phyloP scores from a whole-genome alignment of 768 basidiomycete genomes.

The Auriscalpium microsporum region DNA sequence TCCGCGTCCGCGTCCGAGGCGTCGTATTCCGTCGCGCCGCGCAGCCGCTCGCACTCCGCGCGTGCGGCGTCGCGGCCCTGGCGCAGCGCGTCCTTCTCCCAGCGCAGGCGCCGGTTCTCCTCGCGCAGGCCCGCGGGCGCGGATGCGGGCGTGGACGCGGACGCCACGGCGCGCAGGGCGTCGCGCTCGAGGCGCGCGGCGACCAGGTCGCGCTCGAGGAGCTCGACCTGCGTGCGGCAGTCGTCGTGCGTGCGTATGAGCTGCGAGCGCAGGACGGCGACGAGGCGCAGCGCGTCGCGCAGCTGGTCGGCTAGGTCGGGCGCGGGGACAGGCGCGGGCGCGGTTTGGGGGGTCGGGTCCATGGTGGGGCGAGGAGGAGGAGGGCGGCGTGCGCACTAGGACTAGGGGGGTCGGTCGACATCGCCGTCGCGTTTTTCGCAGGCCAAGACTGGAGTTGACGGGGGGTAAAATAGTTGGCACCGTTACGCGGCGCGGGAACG shows the following conservation, averaged over 20 bases:
- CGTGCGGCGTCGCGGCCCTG: not conserved
- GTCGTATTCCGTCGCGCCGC: not conserved
- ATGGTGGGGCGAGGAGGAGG: not conserved
- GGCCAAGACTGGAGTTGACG: too few relatives aligned
- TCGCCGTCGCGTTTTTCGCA: too few relatives aligned
- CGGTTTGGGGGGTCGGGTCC: not conserved
- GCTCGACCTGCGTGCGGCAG: not conserved
- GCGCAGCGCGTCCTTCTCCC: not conserved
- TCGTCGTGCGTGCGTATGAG: not conserved
- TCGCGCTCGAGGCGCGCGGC: not conserved
- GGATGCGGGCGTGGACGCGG: not conserved
- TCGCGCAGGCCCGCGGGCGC: not conserved
- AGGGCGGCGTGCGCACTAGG: too few relatives aligned
- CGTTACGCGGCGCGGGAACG: too few relatives aligned
- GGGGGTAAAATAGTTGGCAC: too few relatives aligned
- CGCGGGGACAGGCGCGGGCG: not conserved
- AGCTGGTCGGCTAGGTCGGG: not conserved
- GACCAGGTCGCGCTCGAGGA: not conserved
- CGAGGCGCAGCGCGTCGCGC: not conserved
- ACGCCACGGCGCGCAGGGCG: not conserved
- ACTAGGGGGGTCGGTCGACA: too few relatives aligned
- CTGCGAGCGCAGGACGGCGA: not conserved
- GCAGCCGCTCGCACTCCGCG: not conserved
- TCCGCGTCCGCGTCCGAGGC: not conserved
- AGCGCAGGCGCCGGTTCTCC: not conserved